A percentile compares a stretch with the other conserved stretches of the same genome.
Conservation (phyloP, 2,329 filamentous ascomycete genomes). For the Colletotrichum plurivorum region DNA sequence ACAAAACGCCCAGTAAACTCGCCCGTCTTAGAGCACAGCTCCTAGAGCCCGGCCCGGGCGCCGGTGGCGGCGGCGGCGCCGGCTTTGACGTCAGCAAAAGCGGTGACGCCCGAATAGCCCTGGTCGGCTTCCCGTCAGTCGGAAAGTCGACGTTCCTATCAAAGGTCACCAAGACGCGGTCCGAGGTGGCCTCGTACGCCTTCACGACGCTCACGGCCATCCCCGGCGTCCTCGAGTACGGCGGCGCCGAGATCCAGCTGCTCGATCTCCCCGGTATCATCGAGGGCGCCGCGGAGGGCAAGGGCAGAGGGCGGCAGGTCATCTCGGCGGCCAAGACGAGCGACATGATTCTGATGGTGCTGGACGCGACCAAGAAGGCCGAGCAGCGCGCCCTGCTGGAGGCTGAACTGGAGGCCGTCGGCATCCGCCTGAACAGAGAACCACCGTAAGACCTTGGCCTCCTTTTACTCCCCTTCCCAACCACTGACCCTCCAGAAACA, state of each 20-base stretch:
- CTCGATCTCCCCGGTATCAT: conserved; percentile 98
- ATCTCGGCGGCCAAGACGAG: conserved; percentile 99
- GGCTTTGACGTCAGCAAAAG: conserved; percentile 97
- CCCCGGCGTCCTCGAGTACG: conserved; percentile 96
- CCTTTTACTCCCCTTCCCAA: not conserved
- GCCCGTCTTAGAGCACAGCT: conserved; percentile 94
- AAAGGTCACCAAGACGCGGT: conserved; percentile 98
- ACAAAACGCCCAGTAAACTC: conserved; percentile 78
- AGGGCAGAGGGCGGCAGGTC: conserved; percentile 94
- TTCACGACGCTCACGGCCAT: conserved; percentile 99
- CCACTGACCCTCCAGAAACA: conserved; percentile 74
- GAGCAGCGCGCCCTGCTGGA: conserved; percentile 93
- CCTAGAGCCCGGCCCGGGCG: conserved; percentile 87
- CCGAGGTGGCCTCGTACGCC: conserved; percentile 94
- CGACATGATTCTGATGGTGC: conserved; percentile 95
- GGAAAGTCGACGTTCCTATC: conserved; percentile 99
- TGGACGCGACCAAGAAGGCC: conserved; percentile 96
- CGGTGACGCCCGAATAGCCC: conserved; percentile 94
- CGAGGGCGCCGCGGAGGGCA: conserved; percentile 95
- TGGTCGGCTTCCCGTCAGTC: conserved; percentile 98
- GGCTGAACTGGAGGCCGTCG: conserved; percentile 93
- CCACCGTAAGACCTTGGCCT: conserved; percentile 75
- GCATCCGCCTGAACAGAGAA: conserved; percentile 91
- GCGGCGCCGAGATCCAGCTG: conserved; percentile 97
- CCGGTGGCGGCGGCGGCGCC: conserved; percentile 82